Base-by-base conservation (phyloP, 2,329 filamentous ascomycete genomes). In the Blastomyces emzantsi region DNA sequence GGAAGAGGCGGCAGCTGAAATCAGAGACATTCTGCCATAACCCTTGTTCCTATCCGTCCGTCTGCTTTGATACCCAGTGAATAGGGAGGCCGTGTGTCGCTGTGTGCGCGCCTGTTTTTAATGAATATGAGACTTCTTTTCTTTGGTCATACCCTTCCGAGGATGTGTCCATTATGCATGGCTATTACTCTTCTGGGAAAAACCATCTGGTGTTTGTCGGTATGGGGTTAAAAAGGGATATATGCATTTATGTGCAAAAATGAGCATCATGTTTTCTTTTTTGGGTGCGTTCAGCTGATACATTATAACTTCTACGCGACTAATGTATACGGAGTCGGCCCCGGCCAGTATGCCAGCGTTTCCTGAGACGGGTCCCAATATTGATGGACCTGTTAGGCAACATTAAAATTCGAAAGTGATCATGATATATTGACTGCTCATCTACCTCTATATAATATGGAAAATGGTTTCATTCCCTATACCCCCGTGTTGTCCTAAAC, bases 1-100 rank as follows among this genome's bases (percentile, higher is more conserved):
- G 78, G 76, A 49, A 72, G 77, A 64, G 76, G 76, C 63, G 71
- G 75, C 59, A 70, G 66, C 47, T 73, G 72, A 67, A 47, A 61
- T 64, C n/a, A 15, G n/a, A 13, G 7, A 39, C 30, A 11, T 39
- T 39, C 54, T 19, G 8, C 3, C 9, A 17, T 17, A 30, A 52
- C 30, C 39, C 28, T 52, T 43, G 47, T 28, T 59, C 56, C 30
- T 39, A 39, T 22, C 30, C 54, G n/a, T 22, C 56, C 28, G 7
- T 30, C 56, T 47, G 36, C 17, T 45, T 59, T 59, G 39, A 59
- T 59, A 59, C 39, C 39, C 56, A 45, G 36, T 25, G 22, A 22
- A 22, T 25, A 59, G 11, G 30, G 54, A 59, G 36, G 22, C 30
- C 9, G 56, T 59, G 56, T 59, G 56, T 59, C n/a, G 22, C 33